Evolutionary conservation across 192 early-diverging fungal species (phyloP).

Genomic region (Linnemannia schmuckeri): DNA sequence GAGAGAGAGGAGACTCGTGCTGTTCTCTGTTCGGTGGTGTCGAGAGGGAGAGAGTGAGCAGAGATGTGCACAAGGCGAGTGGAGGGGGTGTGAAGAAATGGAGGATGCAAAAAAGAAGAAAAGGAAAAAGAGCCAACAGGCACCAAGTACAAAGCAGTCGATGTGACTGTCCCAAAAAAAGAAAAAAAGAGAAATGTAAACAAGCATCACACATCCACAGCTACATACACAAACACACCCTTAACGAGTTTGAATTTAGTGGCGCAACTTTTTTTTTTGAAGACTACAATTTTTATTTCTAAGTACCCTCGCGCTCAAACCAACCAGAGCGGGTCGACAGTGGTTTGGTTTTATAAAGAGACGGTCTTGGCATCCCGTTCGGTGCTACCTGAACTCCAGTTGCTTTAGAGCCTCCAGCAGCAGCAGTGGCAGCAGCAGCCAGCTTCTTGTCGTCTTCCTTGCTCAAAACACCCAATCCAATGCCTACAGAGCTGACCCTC

Average conservation of each 20-base stretch:
- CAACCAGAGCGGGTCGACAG: slow-evolving; percentile 19
- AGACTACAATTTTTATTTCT: not conserved
- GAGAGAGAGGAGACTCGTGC: not conserved
- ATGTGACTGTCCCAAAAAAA: not conserved
- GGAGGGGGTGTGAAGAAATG: not conserved
- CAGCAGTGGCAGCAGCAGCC: not conserved
- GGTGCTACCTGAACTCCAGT: not conserved
- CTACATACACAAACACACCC: not conserved
- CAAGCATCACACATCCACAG: not conserved
- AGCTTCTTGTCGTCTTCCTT: slow-evolving; percentile 34
- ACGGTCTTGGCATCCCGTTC: slow-evolving; percentile 2
- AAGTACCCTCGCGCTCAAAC: slow-evolving; percentile 15
- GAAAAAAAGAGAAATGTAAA: slow-evolving; percentile 24
- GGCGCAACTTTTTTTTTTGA: not conserved
- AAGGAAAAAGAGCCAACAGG: not conserved
- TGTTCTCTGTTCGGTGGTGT: slow-evolving; percentile 2
- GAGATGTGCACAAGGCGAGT: not conserved
- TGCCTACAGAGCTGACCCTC: slow-evolving; percentile 48
- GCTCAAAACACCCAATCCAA: slow-evolving; percentile 46
- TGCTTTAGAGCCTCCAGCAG: not conserved
- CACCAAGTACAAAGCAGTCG: not conserved
- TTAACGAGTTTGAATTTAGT: not conserved
- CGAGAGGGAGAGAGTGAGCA: not conserved
- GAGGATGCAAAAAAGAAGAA: not conserved
- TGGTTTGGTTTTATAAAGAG: slow-evolving; percentile 17